Base-by-base conservation (phyloP, 1,284 basidiomycete species). In the Tilletia walkeri region DNA sequence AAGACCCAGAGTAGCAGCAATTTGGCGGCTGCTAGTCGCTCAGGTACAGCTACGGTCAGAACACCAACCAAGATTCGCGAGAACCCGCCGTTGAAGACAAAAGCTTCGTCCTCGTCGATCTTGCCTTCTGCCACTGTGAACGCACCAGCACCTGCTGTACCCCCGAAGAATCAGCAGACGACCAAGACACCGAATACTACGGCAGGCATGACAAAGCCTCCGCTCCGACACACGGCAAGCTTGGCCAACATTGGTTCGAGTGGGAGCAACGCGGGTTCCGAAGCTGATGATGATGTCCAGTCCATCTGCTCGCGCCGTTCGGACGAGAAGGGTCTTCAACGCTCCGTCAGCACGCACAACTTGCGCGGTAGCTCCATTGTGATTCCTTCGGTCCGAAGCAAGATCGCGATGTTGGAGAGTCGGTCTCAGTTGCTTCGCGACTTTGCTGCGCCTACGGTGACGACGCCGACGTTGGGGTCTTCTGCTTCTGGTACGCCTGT, bases 311-410 rank as follows among this genome's bases (percentile, higher is more conserved):
- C 41, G 3, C 14, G 41, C 3, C 41, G 24, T 30, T 45, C 41
- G 14, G 41, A 45, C 41, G 41, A 45, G 9, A 45, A 45, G 20
- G 7, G 41, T 14, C 34, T 65, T 24, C 67, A 59, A 9, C 50
- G 54, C 10, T 69, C 68, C 20, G 49, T n/a, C 36, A 69, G 67
- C 39, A 73, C 72, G 9, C 76, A 77, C 69, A 76, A 76, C 24
- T 70, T 77, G 4, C 73, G 77, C 10, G 77, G 73, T 0, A 63
- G 73, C 12, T 65, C 75, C 4, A 67, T 80, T 10, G 72, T 80
- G 48, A 75, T 80, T 16, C 79, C 79, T 6, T 78, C 77, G 50
- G 79, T 81, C 7, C 71, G 79, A 20, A 79, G 78, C 72, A 81
- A 81, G 75, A 80, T 81, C 45, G 78, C 78, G 9, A 72, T 76